Evolutionary conservation across 148 eudicot species (phyloP), one percentile per base, ranked within the genome.

Genomic region (Rhododendron ovatum): DNA sequence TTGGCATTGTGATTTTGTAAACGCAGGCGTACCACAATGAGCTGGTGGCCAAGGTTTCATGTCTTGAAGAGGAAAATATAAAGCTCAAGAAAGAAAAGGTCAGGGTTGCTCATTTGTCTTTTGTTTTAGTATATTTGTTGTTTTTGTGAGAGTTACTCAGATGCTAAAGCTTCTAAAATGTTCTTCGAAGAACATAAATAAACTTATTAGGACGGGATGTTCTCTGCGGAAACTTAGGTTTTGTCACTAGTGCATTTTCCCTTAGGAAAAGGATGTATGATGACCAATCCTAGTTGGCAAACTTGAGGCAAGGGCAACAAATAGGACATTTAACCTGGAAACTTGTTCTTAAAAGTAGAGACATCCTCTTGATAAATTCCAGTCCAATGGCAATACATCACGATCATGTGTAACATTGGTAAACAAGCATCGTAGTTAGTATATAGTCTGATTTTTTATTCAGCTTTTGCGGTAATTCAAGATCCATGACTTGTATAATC

Each of bases 61-160:
- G 35, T 71, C 95, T 95, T 33, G 98, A 95, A 88, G 94, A 91
- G 89, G 92, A 89, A 87, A 95, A 93, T 86, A 83, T 86, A 82
- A 94, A 91, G 95, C 94, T 94, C 18, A 92, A 90, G 90, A 95
- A 91, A 90, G 98, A 95, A 89, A 92, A 94, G 94, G 98, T 93
- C 81, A 84, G 84, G 87, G 51, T 51, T 33, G 7, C 35, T 59
- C 45, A 26, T 10, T 1, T 82, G 4, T 61, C 22, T 55, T 61
- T n/a, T 67, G 84, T 39, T 24, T 47, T 47, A 47, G 50, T 47
- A 47, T 9, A 47, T 47, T 47, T 47, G 50, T 9, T 47, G 10
- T 47, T 47, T 47, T 47, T 47, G 12, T 47, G 50, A 47, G 50
- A 47, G 50, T 47, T 47, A 9, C 50, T 1, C 11, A 2, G 12